Evolutionary conservation across 495 filamentous ascomycete species (phyloP).

Genomic region (Evansstolkia leycettana): DNA sequence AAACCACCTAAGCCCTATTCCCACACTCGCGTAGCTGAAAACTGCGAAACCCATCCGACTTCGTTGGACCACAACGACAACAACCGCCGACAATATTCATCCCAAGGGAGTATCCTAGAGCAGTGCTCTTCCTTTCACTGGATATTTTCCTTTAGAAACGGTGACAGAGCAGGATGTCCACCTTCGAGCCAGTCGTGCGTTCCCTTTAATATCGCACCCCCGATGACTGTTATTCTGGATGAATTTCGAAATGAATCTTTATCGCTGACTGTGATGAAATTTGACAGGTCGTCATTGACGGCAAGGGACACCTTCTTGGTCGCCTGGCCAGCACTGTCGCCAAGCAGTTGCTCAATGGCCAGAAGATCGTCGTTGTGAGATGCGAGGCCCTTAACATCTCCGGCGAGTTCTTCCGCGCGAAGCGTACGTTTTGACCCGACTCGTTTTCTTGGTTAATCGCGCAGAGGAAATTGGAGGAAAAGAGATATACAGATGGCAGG

Average conservation of each 20-base stretch:
- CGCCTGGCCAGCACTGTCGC: constrained; percentile 97
- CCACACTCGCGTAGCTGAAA: constrained; percentile 33
- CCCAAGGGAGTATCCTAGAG: constrained; percentile 29
- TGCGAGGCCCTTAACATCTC: constrained; percentile 99
- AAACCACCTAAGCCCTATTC: too few relatives aligned
- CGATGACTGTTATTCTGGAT: too few relatives aligned
- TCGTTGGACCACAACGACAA: constrained; percentile 37
- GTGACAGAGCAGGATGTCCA: constrained; percentile 78
- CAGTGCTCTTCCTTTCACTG: constrained; percentile 23
- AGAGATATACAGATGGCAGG: constrained; percentile 2
- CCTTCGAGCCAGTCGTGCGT: constrained; percentile 95
- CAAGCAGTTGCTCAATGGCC: constrained; percentile 98
- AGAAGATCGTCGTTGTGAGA: constrained; percentile 98
- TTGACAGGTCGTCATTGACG: constrained; percentile 87
- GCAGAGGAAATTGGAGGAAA: constrained; percentile 2
- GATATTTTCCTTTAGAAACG: constrained; percentile 28
- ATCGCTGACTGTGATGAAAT: constrained; percentile 12
- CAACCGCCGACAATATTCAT: constrained; percentile 38
- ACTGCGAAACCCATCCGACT: constrained; percentile 30
- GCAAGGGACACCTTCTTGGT: constrained; percentile 99
- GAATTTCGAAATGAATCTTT: too few relatives aligned
- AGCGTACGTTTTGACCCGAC: constrained; percentile 65
- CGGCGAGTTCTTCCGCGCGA: constrained; percentile 99
- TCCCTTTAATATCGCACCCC: constrained; percentile 3
- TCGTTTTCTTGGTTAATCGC: constrained; percentile 5